phyloP scores from a whole-genome alignment of 2,329 filamentous ascomycete species.

The Epichloe sylvatica region DNA sequence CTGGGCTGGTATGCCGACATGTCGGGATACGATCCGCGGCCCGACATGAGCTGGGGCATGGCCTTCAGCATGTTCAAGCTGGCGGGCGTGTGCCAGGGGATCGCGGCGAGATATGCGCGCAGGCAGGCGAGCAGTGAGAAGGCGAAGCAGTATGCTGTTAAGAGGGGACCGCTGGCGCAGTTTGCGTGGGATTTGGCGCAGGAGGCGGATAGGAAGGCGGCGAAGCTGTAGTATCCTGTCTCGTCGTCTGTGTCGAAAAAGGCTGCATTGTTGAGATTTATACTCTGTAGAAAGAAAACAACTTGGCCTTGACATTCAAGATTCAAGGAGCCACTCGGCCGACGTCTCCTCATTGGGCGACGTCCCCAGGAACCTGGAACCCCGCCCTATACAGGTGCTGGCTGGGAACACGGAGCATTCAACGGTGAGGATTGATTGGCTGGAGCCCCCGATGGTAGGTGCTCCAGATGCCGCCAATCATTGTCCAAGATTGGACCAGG shows the following conservation, averaged over 20 bases:
- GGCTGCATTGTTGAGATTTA: no score
- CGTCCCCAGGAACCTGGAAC: no score
- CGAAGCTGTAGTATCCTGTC: conserved; percentile 14
- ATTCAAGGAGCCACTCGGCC: no score
- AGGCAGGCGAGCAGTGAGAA: conserved; percentile 81
- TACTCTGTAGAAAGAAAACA: no score
- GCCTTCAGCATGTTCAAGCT: conserved; percentile 49
- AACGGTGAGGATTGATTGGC: no score
- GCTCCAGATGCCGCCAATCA: no score
- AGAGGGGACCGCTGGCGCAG: conserved; percentile 59
- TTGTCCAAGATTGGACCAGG: no score
- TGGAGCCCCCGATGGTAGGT: no score
- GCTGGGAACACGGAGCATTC: no score
- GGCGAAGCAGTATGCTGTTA: conserved; percentile 57
- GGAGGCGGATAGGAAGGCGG: conserved; percentile 18
- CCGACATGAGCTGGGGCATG: conserved; percentile 46
- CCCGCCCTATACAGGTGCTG: no score
- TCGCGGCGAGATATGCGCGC: conserved; percentile 72
- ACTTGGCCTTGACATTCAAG: no score
- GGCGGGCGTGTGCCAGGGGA: conserved; percentile 64
- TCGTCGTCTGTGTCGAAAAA: not conserved
- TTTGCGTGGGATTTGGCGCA: conserved; percentile 64
- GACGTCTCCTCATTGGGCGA: no score
- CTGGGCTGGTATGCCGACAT: conserved; percentile 28
- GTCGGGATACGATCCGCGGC: conserved; percentile 55